A percentile compares a stretch with the other conserved stretches of the same genome.
These are phyloP conservation scores for Glutinoglossum americanum DNA, from an alignment of 495 filamentous ascomycete genomes.

Conservation along the genomic window DNA sequence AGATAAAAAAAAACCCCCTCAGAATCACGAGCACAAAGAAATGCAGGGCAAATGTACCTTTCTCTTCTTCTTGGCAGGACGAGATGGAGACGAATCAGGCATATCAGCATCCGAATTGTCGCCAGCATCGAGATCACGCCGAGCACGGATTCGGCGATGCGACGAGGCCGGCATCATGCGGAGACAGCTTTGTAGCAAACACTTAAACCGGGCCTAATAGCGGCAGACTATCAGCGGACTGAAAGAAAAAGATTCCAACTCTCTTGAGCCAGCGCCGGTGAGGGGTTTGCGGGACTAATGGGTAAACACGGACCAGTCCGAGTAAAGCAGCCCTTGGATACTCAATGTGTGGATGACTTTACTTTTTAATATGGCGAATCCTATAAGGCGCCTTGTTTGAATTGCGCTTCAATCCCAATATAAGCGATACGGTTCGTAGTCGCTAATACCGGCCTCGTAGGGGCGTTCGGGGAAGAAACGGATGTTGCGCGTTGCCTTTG, in stretches of 20 bases:
- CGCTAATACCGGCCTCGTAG: background rate
- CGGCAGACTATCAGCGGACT: background rate
- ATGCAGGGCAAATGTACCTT: background rate
- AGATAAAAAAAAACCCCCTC: background rate
- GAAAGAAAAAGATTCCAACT: background rate
- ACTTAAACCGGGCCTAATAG: background rate
- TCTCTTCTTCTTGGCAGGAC: constrained; percentile 4
- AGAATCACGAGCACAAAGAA: background rate
- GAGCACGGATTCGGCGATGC: constrained; percentile 3
- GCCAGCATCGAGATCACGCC: background rate
- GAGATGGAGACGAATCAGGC: constrained; percentile 5
- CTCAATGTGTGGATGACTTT: background rate
- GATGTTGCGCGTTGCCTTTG: background rate
- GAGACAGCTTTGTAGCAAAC: background rate
- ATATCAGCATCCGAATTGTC: constrained; percentile 1
- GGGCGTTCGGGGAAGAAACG: background rate
- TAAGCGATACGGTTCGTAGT: background rate
- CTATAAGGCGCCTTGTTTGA: background rate
- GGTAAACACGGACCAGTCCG: background rate
- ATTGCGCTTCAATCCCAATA: background rate
- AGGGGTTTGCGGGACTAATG: background rate
- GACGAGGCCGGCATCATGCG: constrained; percentile 4
- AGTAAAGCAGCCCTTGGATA: background rate
- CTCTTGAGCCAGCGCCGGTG: background rate
- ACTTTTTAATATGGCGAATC: background rate